Evolutionary conservation across 2,329 filamentous ascomycete genomes (phyloP).

Genomic region (Capronia epimyces): DNA sequence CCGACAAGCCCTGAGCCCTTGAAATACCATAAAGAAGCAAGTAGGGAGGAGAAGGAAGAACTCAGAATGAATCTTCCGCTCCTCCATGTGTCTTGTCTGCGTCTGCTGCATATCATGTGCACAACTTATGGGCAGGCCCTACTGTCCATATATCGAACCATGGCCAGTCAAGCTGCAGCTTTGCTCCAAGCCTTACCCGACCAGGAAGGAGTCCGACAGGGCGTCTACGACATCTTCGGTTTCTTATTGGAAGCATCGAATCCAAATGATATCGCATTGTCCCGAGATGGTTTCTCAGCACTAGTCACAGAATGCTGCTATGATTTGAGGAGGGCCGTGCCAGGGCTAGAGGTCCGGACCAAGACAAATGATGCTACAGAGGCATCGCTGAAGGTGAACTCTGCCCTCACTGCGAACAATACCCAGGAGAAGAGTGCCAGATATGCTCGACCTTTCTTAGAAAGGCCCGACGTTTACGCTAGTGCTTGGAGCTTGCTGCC

Average conservation of each 20-base stretch:
- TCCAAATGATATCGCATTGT: slow-evolving; percentile 59
- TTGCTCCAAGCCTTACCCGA: slow-evolving; percentile 56
- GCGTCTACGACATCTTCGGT: slow-evolving; percentile 56
- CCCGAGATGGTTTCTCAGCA: slow-evolving; percentile 57
- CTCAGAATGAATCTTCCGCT: slow-evolving; percentile 68
- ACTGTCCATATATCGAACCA: slow-evolving; percentile 56
- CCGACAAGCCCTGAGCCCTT: slow-evolving; percentile 45
- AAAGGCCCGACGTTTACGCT: slow-evolving; percentile 42
- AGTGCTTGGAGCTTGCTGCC: slow-evolving; percentile 60
- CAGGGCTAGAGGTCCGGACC: neutral
- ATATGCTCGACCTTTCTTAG: neutral
- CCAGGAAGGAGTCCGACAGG: slow-evolving; percentile 51
- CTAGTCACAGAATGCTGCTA: slow-evolving; percentile 65
- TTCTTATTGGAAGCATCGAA: slow-evolving; percentile 59
- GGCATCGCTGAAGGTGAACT: neutral
- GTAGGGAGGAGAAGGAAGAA: slow-evolving; percentile 73
- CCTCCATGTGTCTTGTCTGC: slow-evolving; percentile 66
- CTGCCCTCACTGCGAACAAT: neutral
- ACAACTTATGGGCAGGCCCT: slow-evolving; percentile 55
- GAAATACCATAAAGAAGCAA: slow-evolving; percentile 66
- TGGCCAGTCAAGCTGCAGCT: slow-evolving; percentile 66
- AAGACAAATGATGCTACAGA: neutral
- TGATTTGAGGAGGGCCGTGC: slow-evolving; percentile 49
- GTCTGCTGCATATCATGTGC: slow-evolving; percentile 55
- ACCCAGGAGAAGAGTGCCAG: neutral